phyloP scores from a whole-genome alignment of 73 alveolate species.

The Paraurostyla sp. region DNA sequence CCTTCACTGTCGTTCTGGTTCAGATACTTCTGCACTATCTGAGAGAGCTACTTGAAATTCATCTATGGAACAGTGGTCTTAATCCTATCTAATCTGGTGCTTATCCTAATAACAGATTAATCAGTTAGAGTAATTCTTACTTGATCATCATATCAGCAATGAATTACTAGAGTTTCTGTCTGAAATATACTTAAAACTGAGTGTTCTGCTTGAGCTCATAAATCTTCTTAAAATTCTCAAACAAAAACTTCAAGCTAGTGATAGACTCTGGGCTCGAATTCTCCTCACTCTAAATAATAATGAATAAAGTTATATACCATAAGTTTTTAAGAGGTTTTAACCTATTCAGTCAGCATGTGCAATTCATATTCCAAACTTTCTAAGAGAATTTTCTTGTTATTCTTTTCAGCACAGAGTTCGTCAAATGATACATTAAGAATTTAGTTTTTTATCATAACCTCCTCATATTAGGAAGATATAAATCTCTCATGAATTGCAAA shows the following conservation, averaged over 20 bases:
- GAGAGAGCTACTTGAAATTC: background rate
- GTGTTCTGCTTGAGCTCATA: background rate
- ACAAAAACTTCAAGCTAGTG: background rate
- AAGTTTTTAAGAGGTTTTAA: background rate
- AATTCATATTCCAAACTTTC: background rate
- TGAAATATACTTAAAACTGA: background rate
- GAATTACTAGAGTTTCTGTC: background rate
- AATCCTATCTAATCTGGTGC: background rate
- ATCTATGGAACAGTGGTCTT: background rate
- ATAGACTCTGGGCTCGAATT: constrained; percentile 22
- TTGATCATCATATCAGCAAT: constrained; percentile 5
- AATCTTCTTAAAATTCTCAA: background rate
- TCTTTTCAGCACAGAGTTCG: constrained; percentile 4
- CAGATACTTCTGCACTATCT: background rate
- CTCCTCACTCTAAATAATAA: constrained; percentile 10
- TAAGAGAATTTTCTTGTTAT: constrained; percentile 1
- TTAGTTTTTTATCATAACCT: constrained; percentile 40
- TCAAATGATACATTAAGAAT: constrained; percentile 35
- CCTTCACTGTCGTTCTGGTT: no score
- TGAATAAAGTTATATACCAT: background rate
- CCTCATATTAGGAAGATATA: constrained; percentile 3
- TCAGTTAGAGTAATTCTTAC: background rate
- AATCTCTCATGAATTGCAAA: background rate
- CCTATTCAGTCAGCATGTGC: background rate
- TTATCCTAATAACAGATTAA: background rate